Evolutionary conservation across 139 green algal genomes (phyloP), one percentile per base, ranked within the genome.

Genomic region (Chlorella vulgaris): DNA sequence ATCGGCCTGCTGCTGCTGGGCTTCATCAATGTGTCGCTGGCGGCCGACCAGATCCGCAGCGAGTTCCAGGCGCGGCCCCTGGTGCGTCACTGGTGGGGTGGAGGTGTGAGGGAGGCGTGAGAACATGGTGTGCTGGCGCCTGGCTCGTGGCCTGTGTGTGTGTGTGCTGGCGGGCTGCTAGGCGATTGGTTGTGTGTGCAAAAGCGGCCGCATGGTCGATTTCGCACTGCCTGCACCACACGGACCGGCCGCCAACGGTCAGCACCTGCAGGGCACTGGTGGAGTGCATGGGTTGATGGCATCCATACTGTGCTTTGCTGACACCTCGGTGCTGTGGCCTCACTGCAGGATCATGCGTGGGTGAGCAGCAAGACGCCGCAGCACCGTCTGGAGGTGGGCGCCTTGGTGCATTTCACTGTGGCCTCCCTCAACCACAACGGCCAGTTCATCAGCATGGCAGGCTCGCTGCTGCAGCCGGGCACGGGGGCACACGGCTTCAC

Each of bases 1-100:
- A 85, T 96, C 21, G 86, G 89, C 15, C 76, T 94, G 10, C 81
- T 94, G 39, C 88, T 93, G n/a, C 74, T 94, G 71, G 90, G 87
- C 21, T 79, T 94, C 7, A 88, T 96, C 74, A 96, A 96, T 47
- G 89, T 82, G 5, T 80, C 86, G 63, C 85, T 95, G 2, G 62
- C 71, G 3, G 76, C 74, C 8, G 78, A 85, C 19, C 28, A 83
- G n/a, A 88, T 94, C 28, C 76, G 74, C 4, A 10, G 58, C 38
- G 86, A 90, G 22, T 84, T 93, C 7, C 40, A 50, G 15, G 77
- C 70, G n/a, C 36, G 67, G 26, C 68, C 53, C 0, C 39, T 78
- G 83, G 83, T 80, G 58, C 66, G 74, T 42, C n/a, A n/a, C n/a
- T n/a, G n/a, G n/a, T 8, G 0, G 2, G 69, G 24, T 63, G 69